A percentile compares a stretch with the other conserved stretches of the same genome.
Conservation (phyloP, 345 rosid genomes). For the Linum lewisii region DNA sequence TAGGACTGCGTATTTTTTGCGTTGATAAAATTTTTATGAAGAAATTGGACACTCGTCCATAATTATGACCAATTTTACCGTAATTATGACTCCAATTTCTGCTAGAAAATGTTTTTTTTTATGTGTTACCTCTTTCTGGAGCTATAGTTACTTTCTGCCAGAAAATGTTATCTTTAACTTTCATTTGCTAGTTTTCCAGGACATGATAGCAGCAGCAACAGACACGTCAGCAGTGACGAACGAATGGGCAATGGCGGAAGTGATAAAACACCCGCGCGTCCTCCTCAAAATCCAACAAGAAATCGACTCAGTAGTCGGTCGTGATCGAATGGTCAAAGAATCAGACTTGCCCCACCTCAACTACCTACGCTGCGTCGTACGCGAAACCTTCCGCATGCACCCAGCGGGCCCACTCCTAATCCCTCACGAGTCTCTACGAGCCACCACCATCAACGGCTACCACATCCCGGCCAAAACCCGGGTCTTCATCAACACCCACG, state of each 20-base stretch:
- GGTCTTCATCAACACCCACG: constrained; percentile 89
- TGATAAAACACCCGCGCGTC: constrained; percentile 69
- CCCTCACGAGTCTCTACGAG: constrained; percentile 70
- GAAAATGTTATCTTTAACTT: too few species aligned
- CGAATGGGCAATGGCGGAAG: constrained; percentile 98
- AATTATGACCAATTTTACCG: too few species aligned
- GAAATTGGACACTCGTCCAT: too few species aligned
- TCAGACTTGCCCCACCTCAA: constrained; percentile 55
- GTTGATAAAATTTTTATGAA: too few species aligned
- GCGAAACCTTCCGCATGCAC: constrained; percentile 90
- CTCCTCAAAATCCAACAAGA: constrained; percentile 60
- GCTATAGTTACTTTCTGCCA: too few species aligned
- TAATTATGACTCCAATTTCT: too few species aligned
- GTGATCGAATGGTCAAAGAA: constrained; percentile 55
- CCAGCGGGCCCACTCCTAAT: constrained; percentile 91
- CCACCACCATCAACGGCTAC: constrained; percentile 60
- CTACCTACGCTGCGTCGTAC: constrained; percentile 83
- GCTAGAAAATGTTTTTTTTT: too few species aligned
- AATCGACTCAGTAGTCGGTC: constrained; percentile 58
- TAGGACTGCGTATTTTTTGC: too few species aligned
- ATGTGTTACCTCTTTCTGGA: too few species aligned
- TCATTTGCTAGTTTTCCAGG: too few species aligned
- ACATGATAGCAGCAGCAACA: constrained; percentile 95
- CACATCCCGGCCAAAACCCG: constrained; percentile 76
- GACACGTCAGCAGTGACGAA: constrained; percentile 92